A percentile compares a stretch with the other conserved stretches of the same genome.
These are phyloP conservation scores for Phytopythium delawarense DNA, from an alignment of 352 stramenopile species.

Conservation along the genomic window DNA sequence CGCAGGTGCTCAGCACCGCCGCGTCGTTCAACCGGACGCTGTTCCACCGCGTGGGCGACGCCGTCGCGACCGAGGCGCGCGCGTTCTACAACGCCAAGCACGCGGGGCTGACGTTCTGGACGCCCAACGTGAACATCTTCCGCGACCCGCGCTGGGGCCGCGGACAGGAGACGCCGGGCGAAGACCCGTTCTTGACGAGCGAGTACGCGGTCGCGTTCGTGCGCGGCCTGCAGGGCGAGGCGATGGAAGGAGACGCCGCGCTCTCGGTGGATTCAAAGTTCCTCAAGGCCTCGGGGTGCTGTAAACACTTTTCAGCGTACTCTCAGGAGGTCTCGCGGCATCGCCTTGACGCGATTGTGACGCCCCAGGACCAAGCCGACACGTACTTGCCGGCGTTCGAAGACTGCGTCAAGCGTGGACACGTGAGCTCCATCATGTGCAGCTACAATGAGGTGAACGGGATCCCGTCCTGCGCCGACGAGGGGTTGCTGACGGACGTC, in stretches of 20 bases:
- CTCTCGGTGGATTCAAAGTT: constrained; percentile 19
- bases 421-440: constrained; percentile 90
- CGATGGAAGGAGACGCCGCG: constrained; percentile 15
- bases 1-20: constrained; percentile 73
- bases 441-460: constrained; percentile 95
- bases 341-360: constrained; percentile 87
- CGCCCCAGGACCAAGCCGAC: constrained; percentile 81
- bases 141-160: constrained; percentile 91
- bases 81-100: constrained; percentile 78
- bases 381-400: constrained; percentile 89
- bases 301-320: constrained; percentile 93
- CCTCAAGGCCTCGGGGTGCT: constrained; percentile 81
- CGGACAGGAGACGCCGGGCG: constrained; percentile 86
- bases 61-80: constrained; percentile 77
- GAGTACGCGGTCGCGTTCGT: constrained; percentile 88
- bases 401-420: constrained; percentile 70
- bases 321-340: constrained; percentile 77
- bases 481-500: constrained; percentile 65
- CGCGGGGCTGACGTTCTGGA: constrained; percentile 88
- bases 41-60: constrained; percentile 68
- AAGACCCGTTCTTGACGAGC: constrained; percentile 87
- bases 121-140: constrained; percentile 93
- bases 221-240: constrained; percentile 72
- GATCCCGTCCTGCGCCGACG: constrained; percentile 87
- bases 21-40: constrained; percentile 87